A percentile compares a stretch with the other conserved stretches of the same genome.
Conservation (phyloP, 306 rosid species). For the Phaseolus lunatus region DNA sequence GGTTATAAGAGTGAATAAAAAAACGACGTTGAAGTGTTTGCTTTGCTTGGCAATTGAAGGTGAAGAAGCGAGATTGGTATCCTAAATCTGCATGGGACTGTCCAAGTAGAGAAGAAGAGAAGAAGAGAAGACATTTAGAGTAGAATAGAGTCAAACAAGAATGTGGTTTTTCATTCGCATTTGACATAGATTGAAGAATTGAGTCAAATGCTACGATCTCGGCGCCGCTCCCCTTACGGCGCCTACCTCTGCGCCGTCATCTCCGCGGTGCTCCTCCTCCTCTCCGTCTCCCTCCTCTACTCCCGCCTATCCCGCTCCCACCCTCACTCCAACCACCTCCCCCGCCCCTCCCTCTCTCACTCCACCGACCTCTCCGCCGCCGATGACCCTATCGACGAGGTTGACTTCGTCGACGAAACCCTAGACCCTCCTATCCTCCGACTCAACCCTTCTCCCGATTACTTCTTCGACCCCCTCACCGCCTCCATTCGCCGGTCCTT, state of each 20-base stretch:
- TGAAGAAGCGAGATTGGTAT: too few species aligned
- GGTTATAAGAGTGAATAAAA: too few species aligned
- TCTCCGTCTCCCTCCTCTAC: constrained; percentile 84
- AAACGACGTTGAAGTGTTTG: too few species aligned
- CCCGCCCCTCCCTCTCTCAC: constrained; percentile 47
- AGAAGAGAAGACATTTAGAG: not conserved
- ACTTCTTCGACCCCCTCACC: constrained; percentile 71
- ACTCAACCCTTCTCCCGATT: constrained; percentile 51
- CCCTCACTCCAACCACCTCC: constrained; percentile 42
- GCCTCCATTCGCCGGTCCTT: constrained; percentile 69
- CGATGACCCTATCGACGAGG: constrained; percentile 81
- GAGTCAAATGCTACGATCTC: constrained; percentile 55
- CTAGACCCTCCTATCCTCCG: not conserved
- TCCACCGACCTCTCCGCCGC: constrained; percentile 39
- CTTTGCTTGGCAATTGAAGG: too few species aligned
- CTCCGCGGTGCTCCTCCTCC: constrained; percentile 72
- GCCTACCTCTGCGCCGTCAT: constrained; percentile 67
- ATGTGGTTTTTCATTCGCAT: not conserved
- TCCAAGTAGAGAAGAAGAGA: too few species aligned
- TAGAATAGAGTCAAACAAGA: not conserved
- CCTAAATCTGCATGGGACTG: too few species aligned
- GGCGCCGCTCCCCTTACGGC: constrained; percentile 79
- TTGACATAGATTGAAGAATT: not conserved
- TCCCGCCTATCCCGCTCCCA: constrained; percentile 73
- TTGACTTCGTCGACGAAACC: constrained; percentile 65